A percentile compares a stretch with the other conserved stretches of the same genome.
Conservation (phyloP, 2,329 filamentous ascomycete genomes). For the Cordyceps cateniannulata region DNA sequence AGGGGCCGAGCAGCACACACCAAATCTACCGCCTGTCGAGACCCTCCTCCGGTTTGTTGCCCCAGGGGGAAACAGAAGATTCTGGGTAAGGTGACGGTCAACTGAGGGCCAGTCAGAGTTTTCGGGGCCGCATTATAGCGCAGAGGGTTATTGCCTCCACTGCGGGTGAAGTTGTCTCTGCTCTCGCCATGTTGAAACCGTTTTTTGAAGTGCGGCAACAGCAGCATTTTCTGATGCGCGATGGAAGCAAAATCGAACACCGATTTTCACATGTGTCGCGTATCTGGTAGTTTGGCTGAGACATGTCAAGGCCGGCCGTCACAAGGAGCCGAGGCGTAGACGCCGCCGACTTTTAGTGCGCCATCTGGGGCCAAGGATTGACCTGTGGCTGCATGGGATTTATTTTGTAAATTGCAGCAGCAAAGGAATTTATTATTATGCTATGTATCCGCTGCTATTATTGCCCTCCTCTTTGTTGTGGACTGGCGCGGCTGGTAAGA, state of each 20-base stretch:
- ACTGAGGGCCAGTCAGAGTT: neutral
- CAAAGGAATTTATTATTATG: neutral
- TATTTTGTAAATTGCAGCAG: neutral
- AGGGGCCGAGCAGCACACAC: neutral
- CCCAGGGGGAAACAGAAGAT: slow-evolving; percentile 9
- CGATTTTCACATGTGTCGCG: slow-evolving; percentile 5
- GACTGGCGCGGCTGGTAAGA: no score
- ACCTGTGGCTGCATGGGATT: neutral
- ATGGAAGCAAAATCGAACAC: neutral
- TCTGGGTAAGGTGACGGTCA: slow-evolving; percentile 9
- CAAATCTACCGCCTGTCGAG: neutral
- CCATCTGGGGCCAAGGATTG: neutral
- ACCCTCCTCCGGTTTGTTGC: neutral
- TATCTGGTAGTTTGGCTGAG: neutral
- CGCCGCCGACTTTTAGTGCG: slow-evolving; percentile 5
- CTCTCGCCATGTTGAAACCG: neutral
- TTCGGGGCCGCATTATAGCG: slow-evolving; percentile 3
- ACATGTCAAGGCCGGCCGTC: neutral
- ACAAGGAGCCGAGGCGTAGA: slow-evolving; percentile 11
- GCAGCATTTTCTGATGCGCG: no score
- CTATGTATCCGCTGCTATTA: no score
- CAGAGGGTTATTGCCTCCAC: slow-evolving; percentile 3
- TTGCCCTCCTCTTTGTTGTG: no score
- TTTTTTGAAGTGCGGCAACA: neutral
- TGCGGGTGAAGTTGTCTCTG: neutral